Evolutionary conservation across 148 eudicot species (phyloP).

Genomic region (Persicaria maculosa): DNA sequence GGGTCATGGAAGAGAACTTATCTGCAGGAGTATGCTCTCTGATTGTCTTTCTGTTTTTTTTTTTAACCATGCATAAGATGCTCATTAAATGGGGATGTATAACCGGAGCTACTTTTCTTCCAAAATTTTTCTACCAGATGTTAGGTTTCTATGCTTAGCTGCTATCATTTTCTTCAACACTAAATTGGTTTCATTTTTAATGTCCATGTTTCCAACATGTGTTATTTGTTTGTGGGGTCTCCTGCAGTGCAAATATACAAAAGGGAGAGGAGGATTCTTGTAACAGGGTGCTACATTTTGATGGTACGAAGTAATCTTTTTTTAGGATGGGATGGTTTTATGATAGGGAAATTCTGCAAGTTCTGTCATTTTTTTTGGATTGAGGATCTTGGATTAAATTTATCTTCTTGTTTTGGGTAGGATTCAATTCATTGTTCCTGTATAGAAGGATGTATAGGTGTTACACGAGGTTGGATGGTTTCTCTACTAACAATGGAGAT

Average conservation of each 20-base stretch:
- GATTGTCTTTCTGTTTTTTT: neutral
- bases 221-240: constrained; percentile 6
- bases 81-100: neutral
- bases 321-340: neutral
- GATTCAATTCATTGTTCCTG: constrained; percentile 78
- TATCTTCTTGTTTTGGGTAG: constrained; percentile 31
- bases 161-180: neutral
- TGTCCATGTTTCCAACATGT: neutral
- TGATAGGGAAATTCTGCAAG: neutral
- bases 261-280: constrained; percentile 29
- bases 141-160: neutral
- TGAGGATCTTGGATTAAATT: neutral
- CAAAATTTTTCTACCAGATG: constrained; percentile 1
- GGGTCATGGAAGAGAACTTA: constrained; percentile 91
- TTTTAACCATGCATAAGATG: neutral
- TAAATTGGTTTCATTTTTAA: neutral
- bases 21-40: constrained; percentile 49
- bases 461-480: constrained; percentile 63
- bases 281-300: constrained; percentile 49
- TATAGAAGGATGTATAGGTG: constrained; percentile 80
- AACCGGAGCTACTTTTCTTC: neutral
- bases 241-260: constrained; percentile 36
- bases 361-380: neutral
- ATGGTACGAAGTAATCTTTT: constrained; percentile 38
- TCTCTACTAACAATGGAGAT: constrained; percentile 67